Evolutionary conservation across 805 yeast species (phyloP), one percentile per base, ranked within the genome.

Genomic region (Candida wancherniae): DNA sequence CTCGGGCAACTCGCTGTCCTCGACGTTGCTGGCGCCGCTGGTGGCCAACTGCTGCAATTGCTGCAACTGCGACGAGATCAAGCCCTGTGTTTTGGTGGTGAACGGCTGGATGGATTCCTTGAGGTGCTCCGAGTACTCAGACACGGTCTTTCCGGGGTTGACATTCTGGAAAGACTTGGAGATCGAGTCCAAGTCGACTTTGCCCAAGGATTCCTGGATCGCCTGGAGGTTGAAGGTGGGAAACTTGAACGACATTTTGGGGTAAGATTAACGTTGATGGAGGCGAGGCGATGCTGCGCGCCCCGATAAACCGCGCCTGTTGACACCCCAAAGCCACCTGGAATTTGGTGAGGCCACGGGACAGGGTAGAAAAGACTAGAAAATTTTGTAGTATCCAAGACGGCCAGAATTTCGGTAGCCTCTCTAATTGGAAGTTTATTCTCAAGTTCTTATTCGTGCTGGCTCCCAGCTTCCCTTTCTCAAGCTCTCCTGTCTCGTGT

Each of bases 1-100:
- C 24, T 71, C 73, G 27, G 94, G 94, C 30, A 84, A 67, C 53
- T 81, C 85, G 34, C 82, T 73, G 27, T 79, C 79, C 41, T 77
- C 84, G 34, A 77, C 69, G 21, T 75, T 66, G 28, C 50, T 44
- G 18, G 51, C 40, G 33, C 48, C 48, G 21, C 44, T 37, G 26
- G 54, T 44, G 11, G 66, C 64, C 36, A 64, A 54, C 24, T 59
- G 67, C 34, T 63, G 69, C 13, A 64, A 63, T 44, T 64, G 70
- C 26, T 83, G 80, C 38, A 81, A 68, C 45, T 70, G 79, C 47
- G 76, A 76, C 45, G 79, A 77, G 14, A 80, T 61, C 29, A 75
- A 66, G 47, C 77, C 67, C 9, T 71, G 66, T 7, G 84, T 78
- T 51, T 81, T 68, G 48, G 73, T 63, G 23, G 82, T 65, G 39